Evolutionary conservation across 768 basidiomycete genomes (phyloP), one percentile per base, ranked within the genome.

Genomic region (Hemileccinum impolitum): DNA sequence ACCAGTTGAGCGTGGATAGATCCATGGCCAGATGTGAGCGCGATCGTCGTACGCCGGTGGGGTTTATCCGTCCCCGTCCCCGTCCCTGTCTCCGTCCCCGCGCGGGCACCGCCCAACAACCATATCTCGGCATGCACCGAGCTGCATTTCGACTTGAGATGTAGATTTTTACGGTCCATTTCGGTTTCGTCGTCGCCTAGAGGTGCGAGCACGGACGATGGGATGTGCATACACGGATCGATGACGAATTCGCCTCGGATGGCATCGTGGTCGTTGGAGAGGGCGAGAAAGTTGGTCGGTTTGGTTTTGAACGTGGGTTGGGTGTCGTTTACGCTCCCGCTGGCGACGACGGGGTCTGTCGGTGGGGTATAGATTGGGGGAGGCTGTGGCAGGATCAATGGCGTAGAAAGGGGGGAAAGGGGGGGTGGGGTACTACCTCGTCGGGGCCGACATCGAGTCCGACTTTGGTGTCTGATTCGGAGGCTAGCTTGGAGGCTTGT

Each of bases 141-240:
- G 2, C 74, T 70, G 51, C 69, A 64, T 19, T 40, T 62, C 0
- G 74, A 67, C 18, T 50, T 53, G 9, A 77, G 52, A 8, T 45
- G 59, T 1, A 79, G 48, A 49, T 77, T 76, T 25, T 63, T 72
- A 32, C 78, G 64, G 1, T 68, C 65, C 2, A 52, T 60, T 45
- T 75, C 75, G 0, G 70, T 67, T 52, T 75, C 69, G 18, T 59
- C 66, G 0, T 47, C 45, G 5, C 43, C 36, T 0, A 79, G 55
- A 19, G 76, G 71, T 3, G 75, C 70, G 7, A 79, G 61, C 32
- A 75, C 45, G 15, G 66, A 48, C 0, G 57, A 4, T 0, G 79
- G 77, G 39, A 80, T 67, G 11, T 43, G 26, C 18, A 79, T 59
- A 17, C 61, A 51, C 1, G 79, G 72, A 48, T 80, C 73, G 35